Base-by-base conservation (phyloP, 768 basidiomycete species). In the Tremella mesenterica region DNA sequence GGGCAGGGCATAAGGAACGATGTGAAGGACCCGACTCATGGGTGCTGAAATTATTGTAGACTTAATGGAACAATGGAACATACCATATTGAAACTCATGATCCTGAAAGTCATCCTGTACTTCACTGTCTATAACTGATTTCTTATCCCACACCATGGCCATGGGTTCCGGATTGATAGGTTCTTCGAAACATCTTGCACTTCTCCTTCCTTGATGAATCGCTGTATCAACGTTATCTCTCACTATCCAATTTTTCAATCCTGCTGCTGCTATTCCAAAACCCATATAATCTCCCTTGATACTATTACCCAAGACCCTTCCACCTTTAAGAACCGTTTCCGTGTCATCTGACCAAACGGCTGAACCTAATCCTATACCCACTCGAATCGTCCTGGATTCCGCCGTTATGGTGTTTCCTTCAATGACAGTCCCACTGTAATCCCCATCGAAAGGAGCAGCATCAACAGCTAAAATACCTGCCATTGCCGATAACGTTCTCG, bases 401-500 rank as follows among this genome's bases (percentile, higher is more conserved):
- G 75, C 75, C 29, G 73, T 70, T 31, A 73, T 70, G 28, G 74
- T 73, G 49, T 77, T 77, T 29, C 58, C 60, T 49, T 70, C 58
- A 49, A 77, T 74, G 6, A 60, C 28, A 2, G 74, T 75, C 9
- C 61, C 59, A 2, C 59, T 61, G 54, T 75, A 77, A 58, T 76
- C 69, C 12, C 71, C 73, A 6, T 75, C 70, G 48, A 75, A 77
- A 0, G 75, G 75, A 2, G 67, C 65, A 12, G 63, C 53, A 52
- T 77, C 76, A 31, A 76, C 75, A 57, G 74, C 64, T 27, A 73
- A 52, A 54, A 76, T 75, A 4, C 75, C 75, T 4, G 74, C 76
- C 69, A 77, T 74, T 0, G 72, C 61, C 12, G 73, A 70, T 1
- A 57, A 47, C 3, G 59, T 56, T 2, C 67, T 56, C 2, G 76